phyloP scores from a whole-genome alignment of 768 basidiomycete genomes.

The Lentinula lateritia region DNA sequence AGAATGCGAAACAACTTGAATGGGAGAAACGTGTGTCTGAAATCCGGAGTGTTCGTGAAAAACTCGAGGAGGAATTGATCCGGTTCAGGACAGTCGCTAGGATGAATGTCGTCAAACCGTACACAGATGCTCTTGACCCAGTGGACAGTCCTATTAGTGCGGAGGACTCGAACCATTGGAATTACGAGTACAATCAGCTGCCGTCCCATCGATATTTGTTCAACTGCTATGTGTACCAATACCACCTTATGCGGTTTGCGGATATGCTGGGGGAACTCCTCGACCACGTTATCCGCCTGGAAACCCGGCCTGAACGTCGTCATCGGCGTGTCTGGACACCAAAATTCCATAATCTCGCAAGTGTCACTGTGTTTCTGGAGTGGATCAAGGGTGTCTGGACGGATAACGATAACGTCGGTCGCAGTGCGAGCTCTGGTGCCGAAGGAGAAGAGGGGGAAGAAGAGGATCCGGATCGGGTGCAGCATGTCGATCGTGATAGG shows the following conservation, averaged over 20 bases:
- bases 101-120: slow-evolving; percentile 39
- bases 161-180: slow-evolving; percentile 13
- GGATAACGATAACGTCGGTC: not conserved
- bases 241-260: slow-evolving; percentile 38
- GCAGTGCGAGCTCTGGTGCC: slow-evolving; percentile 20
- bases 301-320: slow-evolving; percentile 1
- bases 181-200: slow-evolving; percentile 25
- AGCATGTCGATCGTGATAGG: slow-evolving; percentile 1
- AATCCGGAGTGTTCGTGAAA: slow-evolving; percentile 28
- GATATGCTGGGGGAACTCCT: slow-evolving; percentile 20
- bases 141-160: slow-evolving; percentile 17
- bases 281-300: slow-evolving; percentile 14
- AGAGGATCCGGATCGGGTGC: slow-evolving; percentile 58
- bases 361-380: not conserved
- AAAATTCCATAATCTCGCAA: not conserved
- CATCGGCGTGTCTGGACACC: not conserved
- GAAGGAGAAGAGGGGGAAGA: slow-evolving; percentile 47
- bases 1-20: not conserved
- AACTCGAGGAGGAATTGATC: slow-evolving; percentile 32
- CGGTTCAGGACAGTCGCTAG: slow-evolving; percentile 31
- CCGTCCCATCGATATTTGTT: slow-evolving; percentile 70
- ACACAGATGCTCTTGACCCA: slow-evolving; percentile 43
- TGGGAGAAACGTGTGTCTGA: not conserved
- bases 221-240: slow-evolving; percentile 70
- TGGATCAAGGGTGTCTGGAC: not conserved